phyloP scores from a whole-genome alignment of 139 green algal species.

The Spirogloea muscicola region DNA sequence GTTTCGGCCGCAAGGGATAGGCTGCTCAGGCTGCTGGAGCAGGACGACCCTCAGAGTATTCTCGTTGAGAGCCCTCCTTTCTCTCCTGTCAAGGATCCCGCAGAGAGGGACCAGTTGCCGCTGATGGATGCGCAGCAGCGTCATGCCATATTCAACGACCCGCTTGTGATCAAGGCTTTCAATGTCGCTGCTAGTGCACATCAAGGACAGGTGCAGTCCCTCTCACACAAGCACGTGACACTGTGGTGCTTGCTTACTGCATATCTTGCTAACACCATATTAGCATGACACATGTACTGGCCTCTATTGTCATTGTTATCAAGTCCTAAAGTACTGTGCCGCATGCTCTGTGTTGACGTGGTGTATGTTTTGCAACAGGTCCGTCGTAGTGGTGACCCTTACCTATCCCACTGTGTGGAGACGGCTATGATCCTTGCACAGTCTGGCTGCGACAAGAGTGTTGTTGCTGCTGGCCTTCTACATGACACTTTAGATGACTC shows the following conservation, averaged over 20 bases:
- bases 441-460: slow-evolving; percentile 19
- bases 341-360: too few relatives aligned
- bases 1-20: too few relatives aligned
- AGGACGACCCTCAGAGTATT: too few relatives aligned
- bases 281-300: neutral
- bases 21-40: too few relatives aligned
- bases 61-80: too few relatives aligned
- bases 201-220: slow-evolving; percentile 24
- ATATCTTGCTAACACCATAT: neutral
- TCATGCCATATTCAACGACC: slow-evolving; percentile 43
- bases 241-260: neutral
- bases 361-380: too few relatives aligned
- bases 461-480: slow-evolving; percentile 50
- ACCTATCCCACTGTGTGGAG: slow-evolving; percentile 48
- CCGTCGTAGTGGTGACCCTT: slow-evolving; percentile 34
- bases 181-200: slow-evolving; percentile 32
- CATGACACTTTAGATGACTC: slow-evolving; percentile 53
- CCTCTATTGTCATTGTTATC: neutral
- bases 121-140: slow-evolving; percentile 19
- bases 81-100: too few relatives aligned
- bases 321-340: neutral
- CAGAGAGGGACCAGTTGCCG: neutral
- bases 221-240: neutral
- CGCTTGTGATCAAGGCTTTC: slow-evolving; percentile 39
- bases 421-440: slow-evolving; percentile 48